Conservation (phyloP, 2,329 filamentous ascomycete genomes). For the Fusarium sp. region DNA sequence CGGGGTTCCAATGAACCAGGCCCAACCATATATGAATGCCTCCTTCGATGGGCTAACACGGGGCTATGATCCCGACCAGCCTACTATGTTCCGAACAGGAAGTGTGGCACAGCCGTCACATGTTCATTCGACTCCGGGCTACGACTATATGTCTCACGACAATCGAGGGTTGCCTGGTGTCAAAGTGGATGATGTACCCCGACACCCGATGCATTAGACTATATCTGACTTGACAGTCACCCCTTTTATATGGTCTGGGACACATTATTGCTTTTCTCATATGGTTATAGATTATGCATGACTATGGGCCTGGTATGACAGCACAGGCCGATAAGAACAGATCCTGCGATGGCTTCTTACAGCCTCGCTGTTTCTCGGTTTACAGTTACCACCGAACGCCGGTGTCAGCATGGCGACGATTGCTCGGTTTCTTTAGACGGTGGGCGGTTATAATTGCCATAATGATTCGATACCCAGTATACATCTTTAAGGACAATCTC, state of each 20-base stretch:
- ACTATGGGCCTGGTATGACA: slow-evolving; percentile 47
- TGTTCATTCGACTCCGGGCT: slow-evolving; percentile 50
- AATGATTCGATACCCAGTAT: slow-evolving; percentile 40
- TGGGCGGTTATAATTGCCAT: slow-evolving; percentile 22
- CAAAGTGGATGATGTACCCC: slow-evolving; percentile 49
- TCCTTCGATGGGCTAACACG: slow-evolving; percentile 54
- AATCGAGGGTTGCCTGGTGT: slow-evolving; percentile 49
- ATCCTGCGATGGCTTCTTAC: slow-evolving; percentile 13
- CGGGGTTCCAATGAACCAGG: slow-evolving; percentile 50
- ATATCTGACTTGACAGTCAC: neutral
- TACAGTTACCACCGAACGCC: slow-evolving; percentile 13
- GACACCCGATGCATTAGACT: slow-evolving; percentile 48
- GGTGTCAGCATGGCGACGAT: slow-evolving; percentile 9
- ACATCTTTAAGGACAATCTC: slow-evolving; percentile 26
- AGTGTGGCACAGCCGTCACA: slow-evolving; percentile 47
- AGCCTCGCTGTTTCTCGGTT: slow-evolving; percentile 22
- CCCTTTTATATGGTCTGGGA: slow-evolving; percentile 8
- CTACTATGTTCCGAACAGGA: slow-evolving; percentile 51
- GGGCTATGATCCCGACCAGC: slow-evolving; percentile 50
- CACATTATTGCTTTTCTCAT: slow-evolving; percentile 24
- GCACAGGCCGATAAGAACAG: slow-evolving; percentile 45
- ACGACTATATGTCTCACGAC: slow-evolving; percentile 53
- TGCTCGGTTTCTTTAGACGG: slow-evolving; percentile 23
- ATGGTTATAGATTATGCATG: slow-evolving; percentile 42
- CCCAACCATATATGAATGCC: slow-evolving; percentile 50